Evolutionary conservation across 2,329 filamentous ascomycete genomes (phyloP), one percentile per base, ranked within the genome.

Genomic region (Botrytis fragariae): DNA sequence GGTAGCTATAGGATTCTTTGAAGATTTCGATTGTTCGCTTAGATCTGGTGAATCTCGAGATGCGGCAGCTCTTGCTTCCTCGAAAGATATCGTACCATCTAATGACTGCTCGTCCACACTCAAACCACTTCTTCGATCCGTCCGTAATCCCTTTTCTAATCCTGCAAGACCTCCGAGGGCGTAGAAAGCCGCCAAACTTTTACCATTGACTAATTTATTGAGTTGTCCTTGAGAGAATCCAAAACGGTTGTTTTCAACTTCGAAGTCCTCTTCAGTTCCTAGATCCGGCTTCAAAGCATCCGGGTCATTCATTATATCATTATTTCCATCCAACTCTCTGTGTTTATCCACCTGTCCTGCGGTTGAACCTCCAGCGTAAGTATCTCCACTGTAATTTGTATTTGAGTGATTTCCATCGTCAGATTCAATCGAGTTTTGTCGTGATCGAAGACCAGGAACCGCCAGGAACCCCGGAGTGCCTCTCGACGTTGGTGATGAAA

Each of bases 181-280:
- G 77, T 92, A 89, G 75, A 95, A 94, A 7, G 92, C 93, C 39
- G 88, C 85, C 74, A 93, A 84, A 77, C 87, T 94, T 83, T 96
- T 96, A 0, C 93, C 93, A 76, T 95, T 95, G 69, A 94, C 85
- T 10, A 96, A 83, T 83, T 95, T 95, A 75, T 89, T 90, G 78
- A 93, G 83, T 77, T 93, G 92, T 37, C 92, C 93, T 18, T 91
- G 91, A 0, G 90, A 88, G 78, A 91, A 94, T 14, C 91, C 92
- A 78, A 94, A 94, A 62, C 86, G 89, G 81, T 92, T 93, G 77
- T 91, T 84, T 64, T 89, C 85, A 25, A 91, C 87, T 61, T 88
- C 79, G 78, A 93, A 95, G 75, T 93, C 90, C 29, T 84, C 86
- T 81, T 94, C 92, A 1, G 89, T 91, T 10, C 91, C 91, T 1